Evolutionary conservation across 345 rosid species (phyloP).

Genomic region (Linum trigynum): DNA sequence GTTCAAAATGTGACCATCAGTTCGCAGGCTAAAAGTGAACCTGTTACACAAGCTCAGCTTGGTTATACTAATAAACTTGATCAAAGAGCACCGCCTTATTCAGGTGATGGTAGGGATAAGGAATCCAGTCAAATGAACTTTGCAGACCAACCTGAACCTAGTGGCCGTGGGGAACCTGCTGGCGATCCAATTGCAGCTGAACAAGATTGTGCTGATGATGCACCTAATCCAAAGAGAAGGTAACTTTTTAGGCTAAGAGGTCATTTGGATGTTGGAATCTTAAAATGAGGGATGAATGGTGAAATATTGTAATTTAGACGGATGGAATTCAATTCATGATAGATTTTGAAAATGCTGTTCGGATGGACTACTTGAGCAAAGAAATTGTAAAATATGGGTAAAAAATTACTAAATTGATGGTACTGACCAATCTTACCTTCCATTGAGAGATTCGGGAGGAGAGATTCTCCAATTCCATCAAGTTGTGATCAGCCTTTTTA

Average conservation of each 20-base stretch:
- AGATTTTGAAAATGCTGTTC: neutral
- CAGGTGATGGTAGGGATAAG: slow-evolving; percentile 28
- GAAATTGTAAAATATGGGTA: too few species aligned
- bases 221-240: slow-evolving; percentile 72
- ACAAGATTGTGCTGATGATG: slow-evolving; percentile 41
- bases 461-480: too few species aligned
- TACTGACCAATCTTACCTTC: too few species aligned
- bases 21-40: slow-evolving; percentile 37
- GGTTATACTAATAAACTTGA: slow-evolving; percentile 17
- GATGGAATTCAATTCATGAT: too few species aligned
- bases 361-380: too few species aligned
- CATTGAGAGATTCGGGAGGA: too few species aligned
- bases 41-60: slow-evolving; percentile 20
- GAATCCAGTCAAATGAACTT: slow-evolving; percentile 33
- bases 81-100: slow-evolving; percentile 20
- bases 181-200: slow-evolving; percentile 31
- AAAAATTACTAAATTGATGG: too few species aligned
- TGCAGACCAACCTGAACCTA: slow-evolving; percentile 26
- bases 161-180: slow-evolving; percentile 38
- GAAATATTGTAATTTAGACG: too few species aligned
- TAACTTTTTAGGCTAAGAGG: slow-evolving; percentile 10
- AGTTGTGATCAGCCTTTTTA: too few species aligned
- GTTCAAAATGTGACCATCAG: slow-evolving; percentile 26
- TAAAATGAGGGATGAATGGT: too few species aligned
- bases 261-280: too few species aligned